These are phyloP conservation scores for Diaporthe caulivora DNA, from an alignment of 2,329 filamentous ascomycete genomes.

Conservation along the genomic window DNA sequence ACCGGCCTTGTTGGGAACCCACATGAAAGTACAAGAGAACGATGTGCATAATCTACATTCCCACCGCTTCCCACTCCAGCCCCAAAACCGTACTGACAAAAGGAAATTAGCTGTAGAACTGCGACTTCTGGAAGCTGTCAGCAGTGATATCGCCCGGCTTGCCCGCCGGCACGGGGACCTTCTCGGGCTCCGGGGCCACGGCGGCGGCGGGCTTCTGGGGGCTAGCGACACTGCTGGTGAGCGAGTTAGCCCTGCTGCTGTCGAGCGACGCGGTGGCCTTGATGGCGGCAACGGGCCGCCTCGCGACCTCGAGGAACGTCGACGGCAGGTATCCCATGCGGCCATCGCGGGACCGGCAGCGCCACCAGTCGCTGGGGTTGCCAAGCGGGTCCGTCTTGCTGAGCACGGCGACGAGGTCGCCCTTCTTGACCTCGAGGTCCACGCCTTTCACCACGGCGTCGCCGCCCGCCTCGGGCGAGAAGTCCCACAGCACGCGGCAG, in stretches of 20 bases:
- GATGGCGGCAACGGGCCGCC: conserved; percentile 67
- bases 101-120: conserved; percentile 64
- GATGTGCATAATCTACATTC: background rate
- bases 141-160: conserved; percentile 66
- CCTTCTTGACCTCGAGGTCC: conserved; percentile 93
- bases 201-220: conserved; percentile 35
- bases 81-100: background rate
- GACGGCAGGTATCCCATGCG: conserved; percentile 91
- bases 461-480: conserved; percentile 79
- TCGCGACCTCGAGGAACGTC: conserved; percentile 86
- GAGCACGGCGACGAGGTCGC: conserved; percentile 93
- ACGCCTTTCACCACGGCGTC: conserved; percentile 74
- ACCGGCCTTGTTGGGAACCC: background rate
- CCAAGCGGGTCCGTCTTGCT: conserved; percentile 93
- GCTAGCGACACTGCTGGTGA: conserved; percentile 57
- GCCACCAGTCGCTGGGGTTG: conserved; percentile 96
- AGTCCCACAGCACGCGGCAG: conserved; percentile 95
- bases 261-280: conserved; percentile 62
- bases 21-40: background rate
- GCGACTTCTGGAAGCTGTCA: conserved; percentile 69
- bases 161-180: conserved; percentile 48
- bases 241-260: conserved; percentile 60
- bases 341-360: conserved; percentile 89
- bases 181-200: conserved; percentile 48
- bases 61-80: background rate